These are phyloP conservation scores for Planoprotostelium fungivorum DNA, from an alignment of 78 protist species.

Conservation along the genomic window DNA sequence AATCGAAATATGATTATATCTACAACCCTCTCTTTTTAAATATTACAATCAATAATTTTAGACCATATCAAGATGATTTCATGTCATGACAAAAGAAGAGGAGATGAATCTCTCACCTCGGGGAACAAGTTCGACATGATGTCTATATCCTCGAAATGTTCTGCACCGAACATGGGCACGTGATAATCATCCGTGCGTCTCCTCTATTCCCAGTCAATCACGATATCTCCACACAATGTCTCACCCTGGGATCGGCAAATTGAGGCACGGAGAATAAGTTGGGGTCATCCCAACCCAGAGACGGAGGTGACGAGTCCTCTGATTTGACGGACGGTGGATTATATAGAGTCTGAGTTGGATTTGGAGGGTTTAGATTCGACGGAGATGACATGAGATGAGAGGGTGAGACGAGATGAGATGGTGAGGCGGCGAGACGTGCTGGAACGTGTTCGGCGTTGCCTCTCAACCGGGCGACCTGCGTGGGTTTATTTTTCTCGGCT, in stretches of 20 bases:
- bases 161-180: not conserved
- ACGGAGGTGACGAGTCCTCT: not conserved
- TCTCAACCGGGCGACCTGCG: not conserved
- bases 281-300: not conserved
- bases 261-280: not conserved
- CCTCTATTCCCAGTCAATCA: no score
- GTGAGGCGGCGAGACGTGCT: not conserved
- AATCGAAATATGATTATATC: not conserved
- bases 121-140: no score
- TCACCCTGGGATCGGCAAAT: not conserved
- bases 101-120: no score
- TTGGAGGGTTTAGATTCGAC: not conserved
- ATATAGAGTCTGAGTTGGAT: no score
- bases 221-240: no score
- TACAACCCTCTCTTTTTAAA: not conserved
- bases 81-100: no score
- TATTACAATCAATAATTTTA: no score
- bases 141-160: not conserved
- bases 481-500: not conserved
- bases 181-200: not conserved
- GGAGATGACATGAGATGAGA: not conserved
- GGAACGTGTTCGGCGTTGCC: not conserved
- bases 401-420: not conserved
- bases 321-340: not conserved
- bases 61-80: no score